Percentiles rank a stretch among this genome's conserved stretches.
phyloP scores from a whole-genome alignment of 371 early-diverging fungal genomes.

The Mucor piriformis region DNA sequence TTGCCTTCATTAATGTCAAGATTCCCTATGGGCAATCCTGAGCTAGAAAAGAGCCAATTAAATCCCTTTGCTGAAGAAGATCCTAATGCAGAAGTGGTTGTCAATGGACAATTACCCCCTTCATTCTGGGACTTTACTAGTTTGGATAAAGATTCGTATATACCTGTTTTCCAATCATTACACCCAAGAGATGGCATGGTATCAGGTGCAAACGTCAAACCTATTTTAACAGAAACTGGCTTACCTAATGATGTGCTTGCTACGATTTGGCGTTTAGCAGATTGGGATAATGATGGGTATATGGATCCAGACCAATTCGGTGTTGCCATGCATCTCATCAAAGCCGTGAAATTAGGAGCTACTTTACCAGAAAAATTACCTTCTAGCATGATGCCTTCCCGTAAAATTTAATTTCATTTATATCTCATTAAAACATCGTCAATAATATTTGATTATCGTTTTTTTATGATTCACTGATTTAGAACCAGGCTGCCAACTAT shows the following conservation, averaged over 20 bases:
- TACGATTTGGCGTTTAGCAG: conserved; percentile 70
- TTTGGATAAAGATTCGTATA: conserved; percentile 45
- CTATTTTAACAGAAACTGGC: conserved; percentile 59
- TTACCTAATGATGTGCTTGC: conserved; percentile 58
- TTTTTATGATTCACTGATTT: too few relatives aligned
- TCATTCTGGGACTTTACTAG: conserved; percentile 54
- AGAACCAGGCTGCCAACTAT: too few relatives aligned
- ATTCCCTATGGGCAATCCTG: conserved; percentile 61
- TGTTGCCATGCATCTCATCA: conserved; percentile 65
- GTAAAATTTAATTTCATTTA: conserved; percentile 26
- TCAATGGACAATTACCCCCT: conserved; percentile 32
- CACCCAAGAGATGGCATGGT: conserved; percentile 63
- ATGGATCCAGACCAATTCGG: conserved; percentile 70
- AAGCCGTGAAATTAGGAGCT: conserved; percentile 52
- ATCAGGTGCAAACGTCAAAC: conserved; percentile 58
- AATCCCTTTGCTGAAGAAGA: conserved; percentile 57
- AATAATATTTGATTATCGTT: background rate
- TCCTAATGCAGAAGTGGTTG: conserved; percentile 5
- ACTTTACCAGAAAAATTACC: conserved; percentile 55
- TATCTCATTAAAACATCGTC: background rate
- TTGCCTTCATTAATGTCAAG: conserved; percentile 68
- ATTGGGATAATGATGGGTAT: conserved; percentile 72
- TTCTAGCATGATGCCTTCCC: conserved; percentile 31
- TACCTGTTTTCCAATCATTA: conserved; percentile 26
- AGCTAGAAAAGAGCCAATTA: conserved; percentile 44